Evolutionary conservation across 1,284 basidiomycete genomes (phyloP), one percentile per base, ranked within the genome.

Genomic region (Ustilago lituana): DNA sequence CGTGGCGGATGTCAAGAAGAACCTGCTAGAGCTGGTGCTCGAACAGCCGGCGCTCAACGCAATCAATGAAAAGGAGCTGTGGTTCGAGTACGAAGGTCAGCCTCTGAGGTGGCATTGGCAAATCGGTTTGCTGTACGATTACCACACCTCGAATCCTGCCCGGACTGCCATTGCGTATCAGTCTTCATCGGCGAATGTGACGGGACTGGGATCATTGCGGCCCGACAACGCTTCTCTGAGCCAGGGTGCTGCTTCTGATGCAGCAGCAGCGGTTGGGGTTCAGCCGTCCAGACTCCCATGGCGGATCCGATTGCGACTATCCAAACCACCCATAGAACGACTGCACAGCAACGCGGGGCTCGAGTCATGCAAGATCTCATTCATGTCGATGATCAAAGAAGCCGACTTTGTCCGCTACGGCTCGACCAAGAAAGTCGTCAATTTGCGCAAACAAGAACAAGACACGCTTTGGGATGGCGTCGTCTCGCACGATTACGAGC

Each of bases 401-500:
- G 76, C 77, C 24, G 77, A 79, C 60, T 77, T 77, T 58, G 76
- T 79, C 2, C 69, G 76, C 11, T 74, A 67, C 32, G 77, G 77
- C 17, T 76, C 62, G 14, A 77, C 77, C 5, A 74, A 73, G 41
- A 57, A 65, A 26, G 76, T 79, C 14, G 61, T 60, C 45, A 77
- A 77, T 35, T 46, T 79, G 17, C 27, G 77, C 5, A 71, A 66
- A 47, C 62, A 60, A 45, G 77, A 79, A 38, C 77, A 77, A 37
- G 77, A 79, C 35, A 58, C 56, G 12, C 58, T 79, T 2, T 79
- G 77, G 77, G 76, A 77, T 17, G 64, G 74, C 15, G 66, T 79
- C 2, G 56, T 70, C 0, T 19, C 71, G 92, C 93, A 94, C 83
- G 94, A 95, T 82, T 97, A 94, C 79, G 94, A 97, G 72, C 88